A percentile compares a stretch with the other conserved stretches of the same genome.
Conservation (phyloP, 2,329 filamentous ascomycete genomes). For the Cladosporium phlei region DNA sequence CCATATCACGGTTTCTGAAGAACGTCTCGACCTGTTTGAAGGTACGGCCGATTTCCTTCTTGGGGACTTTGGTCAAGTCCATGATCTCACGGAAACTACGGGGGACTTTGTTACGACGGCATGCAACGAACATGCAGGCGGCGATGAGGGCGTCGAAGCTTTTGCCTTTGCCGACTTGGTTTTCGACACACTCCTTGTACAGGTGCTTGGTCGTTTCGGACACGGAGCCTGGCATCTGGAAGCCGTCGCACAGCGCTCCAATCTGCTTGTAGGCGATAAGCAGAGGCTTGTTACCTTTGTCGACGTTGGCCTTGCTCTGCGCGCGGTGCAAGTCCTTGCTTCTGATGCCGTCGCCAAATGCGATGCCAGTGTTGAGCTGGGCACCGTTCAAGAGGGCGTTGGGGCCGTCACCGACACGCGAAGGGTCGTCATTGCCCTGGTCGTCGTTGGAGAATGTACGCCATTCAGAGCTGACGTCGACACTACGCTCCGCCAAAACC, state of each 20-base stretch:
- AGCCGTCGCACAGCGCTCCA: constrained; percentile 76
- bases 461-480: constrained; percentile 97
- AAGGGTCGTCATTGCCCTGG: constrained; percentile 91
- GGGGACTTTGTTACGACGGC: constrained; percentile 78
- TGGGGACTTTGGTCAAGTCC: constrained; percentile 84
- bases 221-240: constrained; percentile 73
- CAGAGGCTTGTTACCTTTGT: constrained; percentile 78
- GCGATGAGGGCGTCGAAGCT: constrained; percentile 90
- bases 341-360: constrained; percentile 68
- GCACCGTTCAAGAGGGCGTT: constrained; percentile 87
- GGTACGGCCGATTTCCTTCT: constrained; percentile 94
- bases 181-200: constrained; percentile 90
- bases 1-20: constrained; percentile 62
- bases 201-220: constrained; percentile 90
- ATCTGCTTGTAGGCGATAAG: constrained; percentile 85
- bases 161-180: constrained; percentile 92
- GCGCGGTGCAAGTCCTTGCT: constrained; percentile 74
- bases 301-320: constrained; percentile 73
- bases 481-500: constrained; percentile 83
- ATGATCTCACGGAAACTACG: constrained; percentile 94
- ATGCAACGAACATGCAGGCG: constrained; percentile 95
- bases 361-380: constrained; percentile 83
- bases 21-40: constrained; percentile 93
- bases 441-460: constrained; percentile 98
- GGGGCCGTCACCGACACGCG: constrained; percentile 90